Conservation (phyloP, 2,329 filamentous ascomycete genomes). For the Hypoxylon sp. region DNA sequence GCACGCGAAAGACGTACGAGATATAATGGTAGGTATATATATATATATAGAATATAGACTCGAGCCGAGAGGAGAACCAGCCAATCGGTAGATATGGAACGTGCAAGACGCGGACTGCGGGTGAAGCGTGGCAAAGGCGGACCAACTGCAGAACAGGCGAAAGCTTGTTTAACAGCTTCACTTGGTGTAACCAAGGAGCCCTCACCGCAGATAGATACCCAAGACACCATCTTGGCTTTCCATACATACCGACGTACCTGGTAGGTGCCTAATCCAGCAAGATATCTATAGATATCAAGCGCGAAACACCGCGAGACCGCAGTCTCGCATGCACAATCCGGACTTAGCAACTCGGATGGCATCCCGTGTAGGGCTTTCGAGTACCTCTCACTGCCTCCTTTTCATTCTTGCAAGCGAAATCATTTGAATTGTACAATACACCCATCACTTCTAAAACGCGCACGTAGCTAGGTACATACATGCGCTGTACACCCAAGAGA, state of each 20-base stretch:
- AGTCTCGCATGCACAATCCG: background rate
- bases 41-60: background rate
- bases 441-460: slow-evolving; percentile 5
- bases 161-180: slow-evolving; percentile 7
- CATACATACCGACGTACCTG: background rate
- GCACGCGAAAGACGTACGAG: background rate
- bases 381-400: slow-evolving; percentile 9
- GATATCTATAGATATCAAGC: slow-evolving; percentile 1
- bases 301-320: background rate
- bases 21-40: slow-evolving; percentile 5
- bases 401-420: slow-evolving; percentile 6
- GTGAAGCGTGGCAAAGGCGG: background rate
- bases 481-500: slow-evolving; percentile 20
- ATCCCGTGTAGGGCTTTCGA: background rate
- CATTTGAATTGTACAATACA: slow-evolving; percentile 28
- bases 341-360: slow-evolving; percentile 6
- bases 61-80: slow-evolving; percentile 4
- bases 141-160: slow-evolving; percentile 3
- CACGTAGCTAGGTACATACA: slow-evolving; percentile 3
- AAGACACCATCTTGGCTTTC: background rate
- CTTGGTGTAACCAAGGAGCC: background rate
- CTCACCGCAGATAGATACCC: slow-evolving; percentile 4
- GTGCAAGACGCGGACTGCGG: slow-evolving; percentile 4
- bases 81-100: slow-evolving; percentile 11
- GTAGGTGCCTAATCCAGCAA: slow-evolving; percentile 2